Percentiles rank a stretch among this genome's conserved stretches.
Conservation (phyloP, 495 filamentous ascomycete species). For the Hypoxylon fuscum region DNA sequence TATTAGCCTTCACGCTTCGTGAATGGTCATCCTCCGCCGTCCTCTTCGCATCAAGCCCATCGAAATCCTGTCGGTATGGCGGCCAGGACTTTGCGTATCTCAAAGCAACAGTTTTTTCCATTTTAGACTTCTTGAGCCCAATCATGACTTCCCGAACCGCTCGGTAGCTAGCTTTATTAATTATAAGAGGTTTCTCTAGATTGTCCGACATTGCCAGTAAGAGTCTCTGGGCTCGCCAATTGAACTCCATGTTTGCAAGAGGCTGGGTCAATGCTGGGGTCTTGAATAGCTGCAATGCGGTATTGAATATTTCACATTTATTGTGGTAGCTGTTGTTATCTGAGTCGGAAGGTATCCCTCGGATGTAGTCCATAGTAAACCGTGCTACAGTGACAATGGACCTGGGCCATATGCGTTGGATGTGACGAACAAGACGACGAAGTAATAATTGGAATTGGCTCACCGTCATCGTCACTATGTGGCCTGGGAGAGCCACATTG, state of each 20-base stretch:
- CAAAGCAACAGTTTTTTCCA: slow-evolving; percentile 47
- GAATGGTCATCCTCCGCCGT: slow-evolving; percentile 52
- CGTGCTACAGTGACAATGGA: slow-evolving; percentile 47
- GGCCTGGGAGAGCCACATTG: slow-evolving; percentile 2
- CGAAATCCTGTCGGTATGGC: slow-evolving; percentile 53
- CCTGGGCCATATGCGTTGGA: slow-evolving; percentile 45
- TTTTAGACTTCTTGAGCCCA: slow-evolving; percentile 47
- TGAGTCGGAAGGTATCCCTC: slow-evolving; percentile 30
- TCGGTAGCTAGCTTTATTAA: slow-evolving; percentile 48
- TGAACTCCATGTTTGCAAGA: slow-evolving; percentile 46
- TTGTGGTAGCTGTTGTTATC: slow-evolving; percentile 24
- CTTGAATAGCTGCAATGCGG: slow-evolving; percentile 45
- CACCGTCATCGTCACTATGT: slow-evolving; percentile 34
- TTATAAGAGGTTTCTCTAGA: slow-evolving; percentile 46
- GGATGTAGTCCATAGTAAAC: slow-evolving; percentile 47
- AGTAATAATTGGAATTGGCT: slow-evolving; percentile 46
- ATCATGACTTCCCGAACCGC: slow-evolving; percentile 52
- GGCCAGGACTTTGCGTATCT: slow-evolving; percentile 56
- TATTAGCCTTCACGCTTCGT: slow-evolving; percentile 49
- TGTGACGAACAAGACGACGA: slow-evolving; percentile 45
- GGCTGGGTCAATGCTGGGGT: slow-evolving; percentile 39
- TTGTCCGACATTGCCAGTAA: slow-evolving; percentile 50
- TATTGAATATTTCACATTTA: slow-evolving; percentile 48
- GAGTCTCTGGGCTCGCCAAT: slow-evolving; percentile 56
- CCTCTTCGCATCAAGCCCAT: slow-evolving; percentile 55